A percentile compares a stretch with the other conserved stretches of the same genome.
Conservation (phyloP, 176 grass and related monocot genomes). For the Pontederia paniculata region DNA sequence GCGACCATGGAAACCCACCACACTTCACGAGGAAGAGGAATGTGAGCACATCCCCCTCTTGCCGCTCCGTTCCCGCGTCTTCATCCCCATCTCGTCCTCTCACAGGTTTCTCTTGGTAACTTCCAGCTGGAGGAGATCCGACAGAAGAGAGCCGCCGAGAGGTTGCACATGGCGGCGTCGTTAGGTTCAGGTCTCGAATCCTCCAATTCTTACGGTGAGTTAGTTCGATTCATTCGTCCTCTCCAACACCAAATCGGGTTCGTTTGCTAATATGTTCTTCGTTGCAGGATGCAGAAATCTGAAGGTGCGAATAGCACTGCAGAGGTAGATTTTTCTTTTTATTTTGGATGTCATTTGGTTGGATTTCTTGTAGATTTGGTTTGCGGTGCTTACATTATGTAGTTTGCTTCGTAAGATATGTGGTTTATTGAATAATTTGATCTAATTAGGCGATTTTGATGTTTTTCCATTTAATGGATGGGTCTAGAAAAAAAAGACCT, state of each 20-base stretch:
- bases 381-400: too few species aligned
- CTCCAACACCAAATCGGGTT: too few species aligned
- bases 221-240: too few species aligned
- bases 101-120: not conserved
- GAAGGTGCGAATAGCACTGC: too few species aligned
- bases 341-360: too few species aligned
- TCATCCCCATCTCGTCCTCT: not conserved
- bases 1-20: conserved; percentile 51
- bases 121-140: conserved; percentile 75
- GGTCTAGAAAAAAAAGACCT: too few species aligned
- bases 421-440: too few species aligned
- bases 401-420: too few species aligned
- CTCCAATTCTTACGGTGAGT: conserved; percentile 28
- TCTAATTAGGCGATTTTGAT: too few species aligned
- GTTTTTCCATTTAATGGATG: too few species aligned
- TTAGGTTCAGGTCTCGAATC: conserved; percentile 43
- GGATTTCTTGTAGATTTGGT: too few species aligned
- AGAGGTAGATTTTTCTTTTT: too few species aligned
- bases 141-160: conserved; percentile 79
- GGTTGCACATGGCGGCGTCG: conserved; percentile 31
- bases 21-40: conserved; percentile 54
- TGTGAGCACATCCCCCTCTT: conserved; percentile 14
- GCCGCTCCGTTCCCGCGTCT: not conserved
- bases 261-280: not conserved
- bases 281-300: not conserved